Evolutionary conservation across 768 basidiomycete species (phyloP).

Genomic region (Paxillus rubicundulus): DNA sequence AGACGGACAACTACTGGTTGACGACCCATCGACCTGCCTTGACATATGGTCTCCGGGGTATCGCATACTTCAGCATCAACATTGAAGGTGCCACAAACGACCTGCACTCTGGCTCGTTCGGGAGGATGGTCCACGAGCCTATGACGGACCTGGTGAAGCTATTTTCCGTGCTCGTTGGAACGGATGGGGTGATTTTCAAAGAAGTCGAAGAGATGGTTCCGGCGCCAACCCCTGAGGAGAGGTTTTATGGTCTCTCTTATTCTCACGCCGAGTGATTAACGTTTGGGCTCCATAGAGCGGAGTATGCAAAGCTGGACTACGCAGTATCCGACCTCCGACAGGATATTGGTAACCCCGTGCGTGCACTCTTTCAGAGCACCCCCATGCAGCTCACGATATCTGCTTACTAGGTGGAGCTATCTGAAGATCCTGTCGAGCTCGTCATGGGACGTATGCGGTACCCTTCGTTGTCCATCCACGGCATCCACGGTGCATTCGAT

Average conservation of each 20-base stretch:
- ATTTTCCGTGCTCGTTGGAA: conserved; percentile 75
- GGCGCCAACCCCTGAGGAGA: conserved; percentile 53
- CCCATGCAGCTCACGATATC: conserved; percentile 34
- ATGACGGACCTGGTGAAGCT: conserved; percentile 84
- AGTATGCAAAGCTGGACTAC: conserved; percentile 72
- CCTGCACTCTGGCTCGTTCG: conserved; percentile 85
- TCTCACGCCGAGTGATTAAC: neutral
- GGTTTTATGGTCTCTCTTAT: neutral
- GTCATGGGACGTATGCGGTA: conserved; percentile 65
- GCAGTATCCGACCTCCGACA: conserved; percentile 64
- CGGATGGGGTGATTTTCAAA: conserved; percentile 73
- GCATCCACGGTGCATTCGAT: conserved; percentile 65
- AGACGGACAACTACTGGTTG: conserved; percentile 92
- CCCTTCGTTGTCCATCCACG: conserved; percentile 60
- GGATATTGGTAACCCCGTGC: neutral
- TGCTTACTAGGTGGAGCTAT: conserved; percentile 38
- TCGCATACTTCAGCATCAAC: conserved; percentile 76
- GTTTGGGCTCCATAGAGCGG: conserved; percentile 31
- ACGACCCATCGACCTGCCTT: conserved; percentile 70
- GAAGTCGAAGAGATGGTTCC: conserved; percentile 82
- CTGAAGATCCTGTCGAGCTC: conserved; percentile 46
- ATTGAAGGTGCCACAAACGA: conserved; percentile 80
- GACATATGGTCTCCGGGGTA: conserved; percentile 82
- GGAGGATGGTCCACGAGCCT: conserved; percentile 74
- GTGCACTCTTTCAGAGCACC: neutral